These are phyloP conservation scores for Diaporthe ampelina DNA, from an alignment of 2,329 filamentous ascomycete species.

Conservation along the genomic window DNA sequence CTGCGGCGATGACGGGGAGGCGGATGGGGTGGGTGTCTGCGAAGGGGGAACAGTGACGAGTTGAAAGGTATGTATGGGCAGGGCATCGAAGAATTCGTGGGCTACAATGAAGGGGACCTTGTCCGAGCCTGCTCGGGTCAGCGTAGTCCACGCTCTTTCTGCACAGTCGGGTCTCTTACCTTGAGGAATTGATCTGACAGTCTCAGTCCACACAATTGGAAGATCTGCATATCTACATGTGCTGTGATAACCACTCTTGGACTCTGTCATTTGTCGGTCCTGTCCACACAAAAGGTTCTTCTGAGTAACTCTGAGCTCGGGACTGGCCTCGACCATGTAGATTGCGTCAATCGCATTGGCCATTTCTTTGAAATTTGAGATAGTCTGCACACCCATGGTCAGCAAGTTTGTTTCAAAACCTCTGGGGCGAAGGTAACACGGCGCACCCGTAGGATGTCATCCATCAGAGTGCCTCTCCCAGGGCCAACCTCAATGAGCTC, in stretches of 20 bases:
- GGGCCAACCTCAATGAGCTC: conserved; percentile 96
- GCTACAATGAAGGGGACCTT: conserved; percentile 94
- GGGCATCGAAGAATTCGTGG: conserved; percentile 98
- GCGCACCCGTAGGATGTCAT: conserved; percentile 89
- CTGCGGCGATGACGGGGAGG: conserved; percentile 56
- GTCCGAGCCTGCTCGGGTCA: conserved; percentile 63
- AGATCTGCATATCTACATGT: conserved; percentile 80
- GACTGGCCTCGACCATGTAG: conserved; percentile 95
- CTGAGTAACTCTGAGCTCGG: conserved; percentile 81
- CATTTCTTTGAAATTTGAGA: conserved; percentile 85
- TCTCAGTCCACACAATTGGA: conserved; percentile 91
- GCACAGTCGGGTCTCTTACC: conserved; percentile 58
- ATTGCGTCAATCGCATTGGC: conserved; percentile 84
- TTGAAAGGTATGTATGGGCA: conserved; percentile 96
- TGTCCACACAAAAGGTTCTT: conserved; percentile 85
- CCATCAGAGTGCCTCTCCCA: conserved; percentile 95
- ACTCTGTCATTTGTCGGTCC: conserved; percentile 76
- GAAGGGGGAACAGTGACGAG: conserved; percentile 66
- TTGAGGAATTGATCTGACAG: conserved; percentile 84
- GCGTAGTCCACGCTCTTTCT: not conserved
- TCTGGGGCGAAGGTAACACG: not conserved
- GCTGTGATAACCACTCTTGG: conserved; percentile 80
- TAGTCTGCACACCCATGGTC: conserved; percentile 69
- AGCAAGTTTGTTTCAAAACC: not conserved
- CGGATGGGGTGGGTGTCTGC: conserved; percentile 50